A percentile compares a stretch with the other conserved stretches of the same genome.
These are phyloP conservation scores for Suillus placidus DNA, from an alignment of 768 basidiomycete species.

Conservation along the genomic window DNA sequence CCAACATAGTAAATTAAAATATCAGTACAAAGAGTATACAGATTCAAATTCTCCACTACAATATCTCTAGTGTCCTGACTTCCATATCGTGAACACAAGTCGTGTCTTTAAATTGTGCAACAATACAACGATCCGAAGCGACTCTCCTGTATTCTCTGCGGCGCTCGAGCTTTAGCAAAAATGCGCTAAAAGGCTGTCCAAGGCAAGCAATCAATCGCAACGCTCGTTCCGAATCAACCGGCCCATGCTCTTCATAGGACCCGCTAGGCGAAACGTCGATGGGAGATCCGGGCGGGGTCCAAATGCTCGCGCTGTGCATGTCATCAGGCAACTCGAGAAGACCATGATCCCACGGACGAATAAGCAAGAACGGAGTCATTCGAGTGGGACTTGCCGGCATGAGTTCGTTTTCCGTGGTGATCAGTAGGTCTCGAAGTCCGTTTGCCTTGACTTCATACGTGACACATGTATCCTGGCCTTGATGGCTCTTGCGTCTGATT, in stretches of 20 bases:
- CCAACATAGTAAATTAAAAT: too few species aligned
- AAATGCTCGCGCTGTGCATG: not conserved
- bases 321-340: not conserved
- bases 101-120: not conserved
- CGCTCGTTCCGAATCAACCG: not conserved
- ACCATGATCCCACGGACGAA: not conserved
- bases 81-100: not conserved
- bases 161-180: not conserved
- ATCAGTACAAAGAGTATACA: too few species aligned
- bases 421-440: not conserved
- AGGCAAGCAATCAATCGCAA: not conserved
- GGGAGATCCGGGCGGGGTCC: not conserved
- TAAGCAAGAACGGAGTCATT: not conserved
- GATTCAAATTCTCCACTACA: not conserved
- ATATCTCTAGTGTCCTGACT: not conserved
- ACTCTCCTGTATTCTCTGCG: not conserved
- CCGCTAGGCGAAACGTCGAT: not conserved
- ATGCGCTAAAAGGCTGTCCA: constrained; percentile 1
- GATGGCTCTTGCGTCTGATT: not conserved
- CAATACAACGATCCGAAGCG: not conserved
- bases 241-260: not conserved
- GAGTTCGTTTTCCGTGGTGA: not conserved
- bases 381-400: too few species aligned
- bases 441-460: constrained; percentile 1
- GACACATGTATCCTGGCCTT: not conserved